Evolutionary conservation across 352 stramenopile species (phyloP).

Genomic region (Thraustochytrium striatum): DNA sequence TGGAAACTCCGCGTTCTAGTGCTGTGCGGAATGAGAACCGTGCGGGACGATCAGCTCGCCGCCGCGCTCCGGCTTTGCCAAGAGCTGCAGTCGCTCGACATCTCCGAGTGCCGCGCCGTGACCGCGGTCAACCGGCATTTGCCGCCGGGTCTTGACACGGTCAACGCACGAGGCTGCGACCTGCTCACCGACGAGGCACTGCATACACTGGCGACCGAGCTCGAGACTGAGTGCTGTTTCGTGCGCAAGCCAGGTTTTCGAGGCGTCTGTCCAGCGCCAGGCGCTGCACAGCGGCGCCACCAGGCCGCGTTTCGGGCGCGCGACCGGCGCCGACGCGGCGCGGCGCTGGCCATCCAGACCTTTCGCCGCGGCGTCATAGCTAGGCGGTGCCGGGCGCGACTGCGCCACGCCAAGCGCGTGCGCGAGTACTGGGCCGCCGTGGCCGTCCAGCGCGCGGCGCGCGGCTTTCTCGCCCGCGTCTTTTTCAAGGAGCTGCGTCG

Average conservation of each 20-base stretch:
- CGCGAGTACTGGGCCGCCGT: background rate
- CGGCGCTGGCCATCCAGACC: constrained; percentile 4
- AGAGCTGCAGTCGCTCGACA: constrained; percentile 35
- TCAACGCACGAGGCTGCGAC: constrained; percentile 6
- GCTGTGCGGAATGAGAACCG: background rate
- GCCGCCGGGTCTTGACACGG: constrained; percentile 7
- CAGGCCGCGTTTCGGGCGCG: background rate
- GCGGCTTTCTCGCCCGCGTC: background rate
- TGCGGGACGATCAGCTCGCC: background rate
- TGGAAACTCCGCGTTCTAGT: background rate
- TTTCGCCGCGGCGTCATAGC: background rate
- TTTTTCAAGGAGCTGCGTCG: constrained; percentile 9
- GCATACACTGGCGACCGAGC: background rate
- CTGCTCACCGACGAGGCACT: constrained; percentile 1
- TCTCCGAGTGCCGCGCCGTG: background rate
- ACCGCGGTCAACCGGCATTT: background rate
- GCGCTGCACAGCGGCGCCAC: background rate
- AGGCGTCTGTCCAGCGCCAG: background rate
- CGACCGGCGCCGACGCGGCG: background rate
- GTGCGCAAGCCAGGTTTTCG: background rate
- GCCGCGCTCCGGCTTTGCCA: background rate
- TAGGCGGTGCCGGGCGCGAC: no score
- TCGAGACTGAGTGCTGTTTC: background rate
- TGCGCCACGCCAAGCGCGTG: background rate
- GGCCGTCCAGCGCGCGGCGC: background rate